phyloP scores from a whole-genome alignment of 768 basidiomycete species.

The Xerocomellus chrysenteron region DNA sequence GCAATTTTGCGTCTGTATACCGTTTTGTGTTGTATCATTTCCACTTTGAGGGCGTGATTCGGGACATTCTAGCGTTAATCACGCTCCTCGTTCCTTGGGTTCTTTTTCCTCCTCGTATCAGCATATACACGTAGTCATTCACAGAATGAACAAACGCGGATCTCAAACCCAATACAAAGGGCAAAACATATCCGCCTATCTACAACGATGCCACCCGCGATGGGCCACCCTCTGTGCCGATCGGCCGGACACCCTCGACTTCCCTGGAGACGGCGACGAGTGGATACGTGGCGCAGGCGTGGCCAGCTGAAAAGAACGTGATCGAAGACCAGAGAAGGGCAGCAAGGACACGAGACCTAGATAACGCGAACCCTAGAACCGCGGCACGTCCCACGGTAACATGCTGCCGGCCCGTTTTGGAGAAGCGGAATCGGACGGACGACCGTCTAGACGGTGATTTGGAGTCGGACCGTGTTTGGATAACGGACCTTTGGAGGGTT shows the following conservation, averaged over 20 bases:
- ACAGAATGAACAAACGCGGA: conserved; percentile 6
- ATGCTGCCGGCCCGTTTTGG: not conserved
- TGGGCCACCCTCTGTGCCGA: not conserved
- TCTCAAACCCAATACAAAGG: not conserved
- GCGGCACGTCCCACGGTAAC: not conserved
- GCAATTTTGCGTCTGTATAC: not conserved
- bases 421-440: not conserved
- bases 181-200: not conserved
- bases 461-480: too few species aligned
- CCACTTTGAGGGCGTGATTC: conserved; percentile 1
- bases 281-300: not conserved
- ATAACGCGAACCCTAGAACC: conserved; percentile 6
- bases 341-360: not conserved
- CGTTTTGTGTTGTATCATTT: not conserved
- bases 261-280: not conserved
- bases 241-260: not conserved
- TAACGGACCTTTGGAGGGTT: too few species aligned
- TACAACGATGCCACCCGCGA: not conserved
- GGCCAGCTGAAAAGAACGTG: conserved; percentile 1
- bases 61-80: conserved; percentile 10
- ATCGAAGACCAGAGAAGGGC: not conserved
- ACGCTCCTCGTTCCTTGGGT: not conserved
- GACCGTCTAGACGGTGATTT: not conserved
- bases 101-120: not conserved
- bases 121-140: not conserved